Evolutionary conservation across 768 basidiomycete genomes (phyloP), one percentile per base, ranked within the genome.

Genomic region (Hemileccinum impolitum): DNA sequence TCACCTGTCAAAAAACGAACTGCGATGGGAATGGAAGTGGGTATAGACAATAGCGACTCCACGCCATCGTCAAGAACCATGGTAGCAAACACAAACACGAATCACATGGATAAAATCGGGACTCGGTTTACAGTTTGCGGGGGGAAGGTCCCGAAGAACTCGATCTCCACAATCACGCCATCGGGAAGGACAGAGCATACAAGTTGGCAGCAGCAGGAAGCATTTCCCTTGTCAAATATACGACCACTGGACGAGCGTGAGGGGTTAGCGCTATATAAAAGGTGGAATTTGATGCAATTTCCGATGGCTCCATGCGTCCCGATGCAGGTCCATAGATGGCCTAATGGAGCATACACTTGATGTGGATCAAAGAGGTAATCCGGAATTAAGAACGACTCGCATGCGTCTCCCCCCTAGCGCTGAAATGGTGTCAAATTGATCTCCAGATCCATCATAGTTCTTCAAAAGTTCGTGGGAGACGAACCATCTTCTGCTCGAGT

Each of bases 361-460:
- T 38, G 51, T 39, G 44, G 30, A 53, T 56, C 44, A 35, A 47
- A 51, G 35, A 37, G 35, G 43, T 37, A 31, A 45, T 40, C 45
- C 34, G 43, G 48, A 52, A 42, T 51, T 53, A 45, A 54, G 37
- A 55, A 50, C 4, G 43, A 35, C 14, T 39, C 17, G 35, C 17
- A n/a, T 17, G 12, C 23, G 4, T 17, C 4, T 12, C 11, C 21
- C 30, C 30, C 39, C 36, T 26, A 43, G 44, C 26, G 15, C 31
- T 35, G 39, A 28, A 53, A 39, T 32, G 49, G 35, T 52, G 41
- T 51, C 41, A 41, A 44, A 34, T 32, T 9, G 41, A 53, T 53
- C 53, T 40, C 51, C 31, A 57, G 61, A 60, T 60, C 39, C 50
- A 51, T 53, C 43, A 12, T 26, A 12, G 14, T 47, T 17, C 47